phyloP scores from a whole-genome alignment of 2,329 filamentous ascomycete genomes.

The Neonectria punicea region DNA sequence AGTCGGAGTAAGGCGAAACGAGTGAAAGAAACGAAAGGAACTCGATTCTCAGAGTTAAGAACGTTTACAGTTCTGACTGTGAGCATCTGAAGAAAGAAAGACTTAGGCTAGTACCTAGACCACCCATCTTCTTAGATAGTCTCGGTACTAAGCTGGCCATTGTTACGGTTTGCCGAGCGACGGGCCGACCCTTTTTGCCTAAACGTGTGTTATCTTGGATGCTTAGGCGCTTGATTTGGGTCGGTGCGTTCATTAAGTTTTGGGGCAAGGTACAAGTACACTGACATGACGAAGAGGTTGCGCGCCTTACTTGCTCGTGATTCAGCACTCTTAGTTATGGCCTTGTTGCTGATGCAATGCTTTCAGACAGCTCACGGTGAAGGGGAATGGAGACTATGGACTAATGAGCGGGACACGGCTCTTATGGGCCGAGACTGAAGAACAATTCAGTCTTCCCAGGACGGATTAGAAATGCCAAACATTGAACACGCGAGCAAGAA shows the following conservation, averaged over 20 bases:
- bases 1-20: neutral
- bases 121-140: no score
- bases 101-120: no score
- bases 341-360: neutral
- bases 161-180: constrained; percentile 29
- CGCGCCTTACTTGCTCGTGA: neutral
- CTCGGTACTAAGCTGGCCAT: neutral
- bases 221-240: neutral
- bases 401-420: neutral
- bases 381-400: neutral
- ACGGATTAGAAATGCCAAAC: neutral
- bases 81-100: no score
- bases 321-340: neutral
- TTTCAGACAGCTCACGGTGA: neutral
- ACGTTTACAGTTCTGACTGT: no score
- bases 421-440: no score
- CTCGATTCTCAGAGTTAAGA: no score
- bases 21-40: neutral
- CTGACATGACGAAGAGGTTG: neutral
- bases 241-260: neutral
- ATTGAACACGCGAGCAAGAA: neutral
- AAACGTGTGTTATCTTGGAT: neutral
- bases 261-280: neutral
- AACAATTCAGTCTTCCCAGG: no score
- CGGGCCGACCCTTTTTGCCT: constrained; percentile 37